These are phyloP conservation scores for Omphalotus guepiniiformis DNA, from an alignment of 768 basidiomycete genomes.

Conservation along the genomic window DNA sequence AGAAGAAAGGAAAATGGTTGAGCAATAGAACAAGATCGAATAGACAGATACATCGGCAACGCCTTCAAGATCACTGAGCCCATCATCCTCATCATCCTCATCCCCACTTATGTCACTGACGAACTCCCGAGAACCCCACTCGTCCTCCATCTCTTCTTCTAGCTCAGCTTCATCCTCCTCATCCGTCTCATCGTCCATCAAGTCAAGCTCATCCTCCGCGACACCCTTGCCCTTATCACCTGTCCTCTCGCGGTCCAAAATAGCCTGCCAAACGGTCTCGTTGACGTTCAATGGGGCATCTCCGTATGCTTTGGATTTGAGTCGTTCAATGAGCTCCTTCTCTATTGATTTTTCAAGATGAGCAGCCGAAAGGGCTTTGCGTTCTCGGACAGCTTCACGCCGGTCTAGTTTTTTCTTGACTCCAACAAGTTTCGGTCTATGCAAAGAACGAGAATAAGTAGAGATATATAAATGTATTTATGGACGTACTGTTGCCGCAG, in stretches of 20 bases:
- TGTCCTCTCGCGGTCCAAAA: conserved; percentile 77
- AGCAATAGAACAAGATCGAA: background rate
- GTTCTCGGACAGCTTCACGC: conserved; percentile 87
- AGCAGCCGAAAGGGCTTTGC: conserved; percentile 94
- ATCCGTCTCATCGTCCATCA: conserved; percentile 53
- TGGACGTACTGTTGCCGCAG: conserved; percentile 75
- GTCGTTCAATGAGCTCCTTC: conserved; percentile 91
- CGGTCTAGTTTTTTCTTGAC: conserved; percentile 97
- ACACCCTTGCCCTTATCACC: conserved; percentile 38
- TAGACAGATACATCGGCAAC: conserved; percentile 38
- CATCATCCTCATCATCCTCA: conserved; percentile 60
- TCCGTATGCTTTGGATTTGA: conserved; percentile 96
- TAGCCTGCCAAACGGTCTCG: conserved; percentile 91
- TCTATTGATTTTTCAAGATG: conserved; percentile 94
- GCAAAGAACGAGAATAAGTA: background rate
- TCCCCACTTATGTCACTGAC: conserved; percentile 73
- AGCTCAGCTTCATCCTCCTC: conserved; percentile 48
- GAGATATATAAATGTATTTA: background rate
- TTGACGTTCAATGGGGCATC: conserved; percentile 98
- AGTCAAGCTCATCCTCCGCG: conserved; percentile 43
- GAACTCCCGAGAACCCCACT: conserved; percentile 64
- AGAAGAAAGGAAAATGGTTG: background rate
- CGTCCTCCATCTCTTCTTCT: conserved; percentile 51
- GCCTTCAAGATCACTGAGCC: conserved; percentile 67
- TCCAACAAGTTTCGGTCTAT: conserved; percentile 86